Conservation (phyloP, 257 asterid genomes). For the Gynochthodes officinalis region DNA sequence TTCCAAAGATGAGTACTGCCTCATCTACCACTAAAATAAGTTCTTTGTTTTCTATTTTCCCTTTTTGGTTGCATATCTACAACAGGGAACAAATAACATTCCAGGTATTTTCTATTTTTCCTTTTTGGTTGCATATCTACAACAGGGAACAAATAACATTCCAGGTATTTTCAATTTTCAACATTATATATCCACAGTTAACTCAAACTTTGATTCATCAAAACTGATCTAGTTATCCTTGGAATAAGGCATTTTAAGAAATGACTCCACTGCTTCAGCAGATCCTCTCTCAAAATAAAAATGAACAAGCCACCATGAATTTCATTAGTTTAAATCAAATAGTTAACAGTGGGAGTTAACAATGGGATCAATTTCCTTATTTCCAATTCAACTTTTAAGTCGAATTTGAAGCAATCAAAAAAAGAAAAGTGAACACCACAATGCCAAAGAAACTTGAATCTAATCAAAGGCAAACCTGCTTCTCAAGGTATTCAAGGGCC, state of each 20-base stretch:
- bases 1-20: not conserved
- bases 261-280: not conserved
- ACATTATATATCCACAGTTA: not conserved
- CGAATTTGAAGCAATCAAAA: not conserved
- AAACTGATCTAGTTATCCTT: not conserved
- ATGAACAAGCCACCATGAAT: not conserved
- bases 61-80: not conserved
- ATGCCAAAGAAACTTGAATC: constrained; percentile 2
- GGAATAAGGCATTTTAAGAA: not conserved
- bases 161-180: not conserved
- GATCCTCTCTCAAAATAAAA: too few species aligned
- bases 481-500: constrained; percentile 81
- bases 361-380: not conserved
- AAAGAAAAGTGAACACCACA: not conserved
- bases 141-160: not conserved
- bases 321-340: not conserved
- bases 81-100: not conserved
- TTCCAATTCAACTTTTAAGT: not conserved
- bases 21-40: not conserved
- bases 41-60: not conserved
- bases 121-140: not conserved
- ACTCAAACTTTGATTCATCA: not conserved
- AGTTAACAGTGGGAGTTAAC: too few species aligned
- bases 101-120: not conserved
- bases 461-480: constrained; percentile 42